Evolutionary conservation across 2,329 filamentous ascomycete genomes (phyloP).

Genomic region (Colletotrichum cuscutae): DNA sequence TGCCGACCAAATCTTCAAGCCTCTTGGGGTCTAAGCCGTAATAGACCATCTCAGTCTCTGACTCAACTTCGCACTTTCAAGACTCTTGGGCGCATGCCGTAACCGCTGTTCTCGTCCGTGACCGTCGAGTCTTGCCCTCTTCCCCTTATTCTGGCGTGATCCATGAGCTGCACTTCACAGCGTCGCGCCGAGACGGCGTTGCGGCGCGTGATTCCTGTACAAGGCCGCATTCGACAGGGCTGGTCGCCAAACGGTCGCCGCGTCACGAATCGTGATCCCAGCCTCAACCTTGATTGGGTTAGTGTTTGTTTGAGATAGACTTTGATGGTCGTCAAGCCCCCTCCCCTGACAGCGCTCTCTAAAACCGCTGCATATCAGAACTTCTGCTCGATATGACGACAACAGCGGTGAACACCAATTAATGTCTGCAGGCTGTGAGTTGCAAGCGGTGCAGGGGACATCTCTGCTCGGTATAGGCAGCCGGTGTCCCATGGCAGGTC

Average conservation of each 20-base stretch:
- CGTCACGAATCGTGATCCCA: constrained; percentile 10
- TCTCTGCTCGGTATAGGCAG: constrained; percentile 6
- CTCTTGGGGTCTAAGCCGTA: too few relatives aligned
- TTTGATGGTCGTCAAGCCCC: constrained; percentile 2
- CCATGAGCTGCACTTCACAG: neutral
- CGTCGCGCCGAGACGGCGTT: neutral
- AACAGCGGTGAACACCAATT: neutral
- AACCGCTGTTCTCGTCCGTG: neutral
- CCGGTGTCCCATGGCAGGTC: constrained; percentile 12
- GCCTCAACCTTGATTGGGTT: neutral
- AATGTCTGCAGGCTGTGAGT: neutral
- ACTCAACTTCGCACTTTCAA: neutral
- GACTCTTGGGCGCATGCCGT: too few relatives aligned
- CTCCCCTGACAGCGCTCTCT: neutral
- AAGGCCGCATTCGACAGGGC: neutral
- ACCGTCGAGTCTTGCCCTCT: neutral
- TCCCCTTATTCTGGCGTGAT: neutral
- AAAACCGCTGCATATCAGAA: neutral
- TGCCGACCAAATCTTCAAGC: too few relatives aligned
- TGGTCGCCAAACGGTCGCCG: constrained; percentile 1
- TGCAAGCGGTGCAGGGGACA: constrained; percentile 6
- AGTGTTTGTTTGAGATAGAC: constrained; percentile 22
- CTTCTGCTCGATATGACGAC: neutral
- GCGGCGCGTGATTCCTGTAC: neutral
- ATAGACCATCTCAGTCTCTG: neutral